Evolutionary conservation across 306 rosid species (phyloP), one percentile per base, ranked within the genome.

Genomic region (Adenanthera pavonina): DNA sequence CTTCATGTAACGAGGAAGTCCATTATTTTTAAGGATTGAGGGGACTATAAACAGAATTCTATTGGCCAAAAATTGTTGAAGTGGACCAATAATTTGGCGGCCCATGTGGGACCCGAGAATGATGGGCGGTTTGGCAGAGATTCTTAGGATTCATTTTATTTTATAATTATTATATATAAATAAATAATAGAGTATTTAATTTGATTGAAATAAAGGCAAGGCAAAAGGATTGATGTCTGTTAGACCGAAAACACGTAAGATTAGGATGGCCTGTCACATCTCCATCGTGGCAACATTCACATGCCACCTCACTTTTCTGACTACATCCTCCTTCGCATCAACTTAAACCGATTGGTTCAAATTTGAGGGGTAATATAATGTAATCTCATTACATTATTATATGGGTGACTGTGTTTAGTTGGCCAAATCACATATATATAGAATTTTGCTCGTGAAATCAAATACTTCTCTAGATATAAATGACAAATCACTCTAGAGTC

Each of bases 241-340:
- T 12, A 59, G 16, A 33, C 7, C 1, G 8, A 12, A 30, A 61
- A 61, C 75, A 40, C 67, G 67, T 40, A 25, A 12, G 20, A 53
- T 52, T 17, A 51, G 30, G 81, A 6, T 67, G 54, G 44, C 54
- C 36, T 35, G 62, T 78, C 56, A 20, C 76, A 2, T 68, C 65
- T 72, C 76, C 76, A 51, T 30, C 76, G 62, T 72, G 76, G 76
- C 76, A 33, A 49, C 43, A 51, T 44, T 13, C 56, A 0, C 40
- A 13, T 70, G 40, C 57, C 56, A 70, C 57, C 12, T 70, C 75
- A 47, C 57, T 19, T 12, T 20, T 5, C 38, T 8, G 6, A 25
- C 60, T 19, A 7, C 7, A 20, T 0, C 7, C n/a, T 20, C 20
- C 72, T 16, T 54, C 61, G 3, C 2, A 2, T 54, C 33, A 19